A percentile compares a stretch with the other conserved stretches of the same genome.
These are phyloP conservation scores for Phaffomyces opuntiae DNA, from an alignment of 805 yeast species.

Conservation along the genomic window DNA sequence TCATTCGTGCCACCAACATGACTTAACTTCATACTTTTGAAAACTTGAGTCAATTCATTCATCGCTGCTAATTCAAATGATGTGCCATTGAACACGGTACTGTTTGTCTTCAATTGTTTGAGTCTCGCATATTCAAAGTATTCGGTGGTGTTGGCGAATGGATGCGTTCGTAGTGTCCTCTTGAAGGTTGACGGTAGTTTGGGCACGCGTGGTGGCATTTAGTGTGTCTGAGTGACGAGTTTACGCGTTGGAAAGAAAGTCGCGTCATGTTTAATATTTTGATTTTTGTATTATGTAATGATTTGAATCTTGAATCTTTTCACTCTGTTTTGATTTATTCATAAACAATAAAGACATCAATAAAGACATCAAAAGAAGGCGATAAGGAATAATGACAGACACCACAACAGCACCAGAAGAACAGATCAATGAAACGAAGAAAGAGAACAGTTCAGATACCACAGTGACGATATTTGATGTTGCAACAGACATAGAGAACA, in stretches of 20 bases:
- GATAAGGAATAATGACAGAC: not conserved
- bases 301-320: not conserved
- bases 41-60: slow-evolving; percentile 6
- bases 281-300: not conserved
- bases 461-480: slow-evolving; percentile 26
- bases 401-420: not conserved
- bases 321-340: not conserved
- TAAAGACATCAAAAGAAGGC: no score
- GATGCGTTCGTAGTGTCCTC: slow-evolving; percentile 1
- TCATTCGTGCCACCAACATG: slow-evolving; percentile 22
- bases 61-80: slow-evolving; percentile 19
- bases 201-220: no score
- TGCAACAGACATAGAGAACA: slow-evolving; percentile 24
- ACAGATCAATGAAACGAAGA: not conserved
- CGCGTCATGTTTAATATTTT: no score
- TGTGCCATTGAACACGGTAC: slow-evolving; percentile 21
- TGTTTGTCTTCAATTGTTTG: slow-evolving; percentile 11
- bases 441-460: not conserved
- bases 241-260: not conserved
- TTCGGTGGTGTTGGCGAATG: slow-evolving; percentile 3
- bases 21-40: slow-evolving; percentile 3
- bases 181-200: no score
- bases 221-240: no score
- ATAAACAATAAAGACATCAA: not conserved
- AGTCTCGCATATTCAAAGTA: slow-evolving; percentile 16